Evolutionary conservation across 306 rosid genomes (phyloP), one percentile per base, ranked within the genome.

Genomic region (Argentina anserina): DNA sequence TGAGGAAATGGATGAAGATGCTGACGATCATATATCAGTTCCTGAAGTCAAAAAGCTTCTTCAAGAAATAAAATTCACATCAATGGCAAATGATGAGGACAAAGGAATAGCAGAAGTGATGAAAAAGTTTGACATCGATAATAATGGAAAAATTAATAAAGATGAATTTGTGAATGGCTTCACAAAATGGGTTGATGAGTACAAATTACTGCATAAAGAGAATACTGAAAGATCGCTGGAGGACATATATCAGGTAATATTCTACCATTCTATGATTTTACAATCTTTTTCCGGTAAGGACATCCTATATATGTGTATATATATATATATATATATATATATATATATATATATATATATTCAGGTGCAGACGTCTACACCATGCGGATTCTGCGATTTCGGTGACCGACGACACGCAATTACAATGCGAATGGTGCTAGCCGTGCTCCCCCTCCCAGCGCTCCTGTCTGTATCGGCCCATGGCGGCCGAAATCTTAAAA

Each of bases 131-230:
- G 92, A 87, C 80, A 61, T 79, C 34, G 68, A 83, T 72, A 72
- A 71, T 49, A 87, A 87, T 75, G 82, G 86, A 46, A 67, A 79
- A 70, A 83, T 87, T 67, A 79, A 72, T 66, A 77, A 79, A 77
- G 85, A 85, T 53, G 92, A 87, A 75, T 87, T 87, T 76, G 85
- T 85, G 50, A 46, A 21, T 65, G 92, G 92, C 60, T 76, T 85
- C 73, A 83, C 83, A 53, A 86, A 81, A 69, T 71, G 75, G 75
- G 31, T 71, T 41, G 67, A 41, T 10, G 75, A 26, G 21, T 26
- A 40, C 67, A 71, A 41, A n/a, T 29, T 42, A 1, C 67, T 28
- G 67, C 75, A 71, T 40, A 17, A 71, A 56, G 67, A 71, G 41
- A 41, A 6, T 28, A 28, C 75, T 0, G 41, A 10, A 56, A 41